These are phyloP conservation scores for Irpex sp. DNA, from an alignment of 1,284 basidiomycete species.

Conservation along the genomic window DNA sequence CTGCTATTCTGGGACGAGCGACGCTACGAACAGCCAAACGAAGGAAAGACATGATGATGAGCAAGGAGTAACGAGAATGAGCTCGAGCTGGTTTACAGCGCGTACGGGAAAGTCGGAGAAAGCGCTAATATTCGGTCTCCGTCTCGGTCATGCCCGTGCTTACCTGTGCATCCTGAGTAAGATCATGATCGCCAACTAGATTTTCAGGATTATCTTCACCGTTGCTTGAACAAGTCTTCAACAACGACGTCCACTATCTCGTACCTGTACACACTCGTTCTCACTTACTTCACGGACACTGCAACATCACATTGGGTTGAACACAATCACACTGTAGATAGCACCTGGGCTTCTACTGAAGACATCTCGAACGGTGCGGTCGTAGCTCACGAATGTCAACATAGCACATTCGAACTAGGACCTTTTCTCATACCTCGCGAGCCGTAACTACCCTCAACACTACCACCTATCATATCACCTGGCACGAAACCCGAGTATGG, in stretches of 20 bases:
- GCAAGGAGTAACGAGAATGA: conserved; percentile 11
- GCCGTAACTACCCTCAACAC: too few species aligned
- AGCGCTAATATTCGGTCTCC: conserved; percentile 5
- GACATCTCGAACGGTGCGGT: too few species aligned
- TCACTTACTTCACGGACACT: neutral
- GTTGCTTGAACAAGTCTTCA: neutral
- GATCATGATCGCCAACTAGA: neutral
- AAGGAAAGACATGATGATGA: conserved; percentile 37
- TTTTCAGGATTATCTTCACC: neutral
- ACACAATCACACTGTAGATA: too few species aligned
- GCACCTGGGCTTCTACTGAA: too few species aligned
- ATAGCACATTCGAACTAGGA: too few species aligned
- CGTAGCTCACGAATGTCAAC: too few species aligned
- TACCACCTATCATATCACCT: too few species aligned
- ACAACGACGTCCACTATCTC: neutral
- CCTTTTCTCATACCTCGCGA: too few species aligned
- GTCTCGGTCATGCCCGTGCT: conserved; percentile 11
- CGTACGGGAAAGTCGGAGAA: conserved; percentile 3
- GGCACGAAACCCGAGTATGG: too few species aligned
- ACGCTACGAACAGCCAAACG: conserved; percentile 36
- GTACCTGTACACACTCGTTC: neutral
- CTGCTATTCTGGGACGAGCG: conserved; percentile 26
- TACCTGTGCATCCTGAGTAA: neutral
- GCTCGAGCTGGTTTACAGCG: conserved; percentile 1
- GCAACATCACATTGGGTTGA: too few species aligned